Percentiles rank a stretch among this genome's conserved stretches.
These are phyloP conservation scores for Pleurotus cornucopiae DNA, from an alignment of 768 basidiomycete genomes.

Conservation along the genomic window DNA sequence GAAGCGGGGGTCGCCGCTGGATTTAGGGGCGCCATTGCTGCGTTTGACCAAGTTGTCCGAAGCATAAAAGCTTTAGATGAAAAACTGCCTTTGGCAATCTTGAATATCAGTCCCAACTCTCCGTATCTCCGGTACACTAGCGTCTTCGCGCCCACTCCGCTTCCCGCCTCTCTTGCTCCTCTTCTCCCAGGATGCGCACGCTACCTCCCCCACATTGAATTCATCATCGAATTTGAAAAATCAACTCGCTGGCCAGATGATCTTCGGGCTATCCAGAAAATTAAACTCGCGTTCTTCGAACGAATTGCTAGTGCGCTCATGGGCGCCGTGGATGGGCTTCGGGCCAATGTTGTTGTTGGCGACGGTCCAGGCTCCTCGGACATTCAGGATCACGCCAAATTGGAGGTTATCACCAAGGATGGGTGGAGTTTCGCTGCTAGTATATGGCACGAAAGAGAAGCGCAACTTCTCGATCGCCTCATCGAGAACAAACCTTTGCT, in stretches of 20 bases:
- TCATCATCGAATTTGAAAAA: conserved; percentile 87
- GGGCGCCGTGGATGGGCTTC: conserved; percentile 43
- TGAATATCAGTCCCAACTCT: conserved; percentile 72
- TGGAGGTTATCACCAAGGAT: conserved; percentile 75
- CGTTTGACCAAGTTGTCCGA: conserved; percentile 78
- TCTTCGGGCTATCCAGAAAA: conserved; percentile 84
- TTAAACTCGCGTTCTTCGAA: conserved; percentile 91
- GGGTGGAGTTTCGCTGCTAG: conserved; percentile 86
- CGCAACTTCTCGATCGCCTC: conserved; percentile 68
- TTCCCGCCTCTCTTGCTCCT: conserved; percentile 48
- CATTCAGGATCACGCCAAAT: conserved; percentile 61
- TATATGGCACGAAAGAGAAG: conserved; percentile 88
- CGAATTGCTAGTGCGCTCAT: conserved; percentile 67
- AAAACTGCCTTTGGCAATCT: conserved; percentile 72
- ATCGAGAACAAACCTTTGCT: conserved; percentile 42
- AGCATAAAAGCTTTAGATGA: conserved; percentile 69
- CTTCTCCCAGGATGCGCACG: conserved; percentile 56
- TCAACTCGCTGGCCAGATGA: conserved; percentile 96
- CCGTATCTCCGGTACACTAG: conserved; percentile 79
- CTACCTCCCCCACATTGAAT: conserved; percentile 65
- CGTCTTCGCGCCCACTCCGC: conserved; percentile 74
- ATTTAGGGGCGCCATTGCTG: conserved; percentile 69
- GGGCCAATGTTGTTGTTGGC: conserved; percentile 56
- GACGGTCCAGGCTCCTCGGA: conserved; percentile 42
- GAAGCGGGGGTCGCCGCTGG: conserved; percentile 41